Conservation (phyloP, 176 grass and related monocot genomes). For the Ensete ventricosum region DNA sequence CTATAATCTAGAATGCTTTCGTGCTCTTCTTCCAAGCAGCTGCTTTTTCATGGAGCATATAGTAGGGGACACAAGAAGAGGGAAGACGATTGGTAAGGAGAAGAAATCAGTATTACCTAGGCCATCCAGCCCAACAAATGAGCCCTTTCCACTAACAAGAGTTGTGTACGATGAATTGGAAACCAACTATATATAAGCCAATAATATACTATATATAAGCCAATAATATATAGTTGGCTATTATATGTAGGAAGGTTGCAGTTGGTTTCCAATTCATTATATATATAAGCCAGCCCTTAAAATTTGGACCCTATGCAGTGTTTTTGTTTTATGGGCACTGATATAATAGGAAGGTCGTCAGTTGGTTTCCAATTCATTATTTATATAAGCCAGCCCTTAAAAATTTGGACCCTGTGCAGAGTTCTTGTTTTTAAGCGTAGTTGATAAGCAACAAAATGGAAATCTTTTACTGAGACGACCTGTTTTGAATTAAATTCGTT, state of each 20-base stretch:
- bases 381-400: neutral
- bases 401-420: too few relatives aligned
- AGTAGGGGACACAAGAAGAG: neutral
- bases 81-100: neutral
- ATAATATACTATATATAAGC: too few relatives aligned
- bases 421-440: too few relatives aligned
- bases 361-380: neutral
- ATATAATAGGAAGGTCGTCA: neutral
- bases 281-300: neutral
- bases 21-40: too few relatives aligned
- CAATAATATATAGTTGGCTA: neutral
- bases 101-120: neutral
- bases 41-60: neutral
- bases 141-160: neutral
- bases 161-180: neutral
- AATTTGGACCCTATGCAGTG: too few relatives aligned
- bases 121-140: neutral
- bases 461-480: neutral
- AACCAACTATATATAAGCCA: neutral
- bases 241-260: neutral
- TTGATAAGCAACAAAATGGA: too few relatives aligned
- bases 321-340: too few relatives aligned
- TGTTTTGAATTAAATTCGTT: neutral
- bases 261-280: neutral
- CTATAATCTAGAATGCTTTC: too few relatives aligned